A percentile compares a stretch with the other conserved stretches of the same genome.
Conservation (phyloP, 345 rosid species). For the Mallotus nudiflorus region DNA sequence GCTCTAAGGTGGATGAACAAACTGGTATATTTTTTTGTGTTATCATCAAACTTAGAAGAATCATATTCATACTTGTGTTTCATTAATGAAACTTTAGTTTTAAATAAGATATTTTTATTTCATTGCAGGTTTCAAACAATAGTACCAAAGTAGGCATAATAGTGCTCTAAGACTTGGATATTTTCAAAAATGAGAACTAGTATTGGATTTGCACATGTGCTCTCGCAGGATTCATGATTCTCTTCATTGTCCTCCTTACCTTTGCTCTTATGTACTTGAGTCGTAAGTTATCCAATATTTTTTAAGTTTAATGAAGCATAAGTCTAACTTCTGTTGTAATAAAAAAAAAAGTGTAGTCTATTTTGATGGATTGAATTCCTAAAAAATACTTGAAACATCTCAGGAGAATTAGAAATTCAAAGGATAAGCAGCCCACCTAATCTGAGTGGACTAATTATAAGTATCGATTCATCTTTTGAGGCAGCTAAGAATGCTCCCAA, state of each 20-base stretch:
- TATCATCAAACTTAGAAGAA: too few species aligned
- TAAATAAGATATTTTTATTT: not conserved
- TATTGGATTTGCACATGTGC: constrained; percentile 77
- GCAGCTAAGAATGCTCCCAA: constrained; percentile 38
- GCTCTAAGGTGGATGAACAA: constrained; percentile 87
- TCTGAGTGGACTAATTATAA: constrained; percentile 28
- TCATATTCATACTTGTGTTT: not conserved
- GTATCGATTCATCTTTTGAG: constrained; percentile 33
- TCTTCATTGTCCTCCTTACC: constrained; percentile 77
- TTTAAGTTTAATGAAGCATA: not conserved
- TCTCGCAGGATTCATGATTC: constrained; percentile 55
- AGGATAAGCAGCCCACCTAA: constrained; percentile 28
- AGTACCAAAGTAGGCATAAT: not conserved
- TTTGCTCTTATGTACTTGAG: constrained; percentile 60
- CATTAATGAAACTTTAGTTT: too few species aligned
- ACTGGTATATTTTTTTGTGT: constrained; percentile 33
- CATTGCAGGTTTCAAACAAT: constrained; percentile 8
- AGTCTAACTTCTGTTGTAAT: constrained; percentile 43
- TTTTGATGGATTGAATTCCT: constrained; percentile 1
- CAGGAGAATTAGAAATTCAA: constrained; percentile 49
- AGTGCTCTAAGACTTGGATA: not conserved
- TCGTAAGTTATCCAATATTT: constrained; percentile 43
- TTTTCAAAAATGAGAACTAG: constrained; percentile 47
- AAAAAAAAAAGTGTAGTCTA: constrained; percentile 10
- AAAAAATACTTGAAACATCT: constrained; percentile 14